Evolutionary conservation across 257 asterid species (phyloP).

Genomic region (Solanum tarijense): DNA sequence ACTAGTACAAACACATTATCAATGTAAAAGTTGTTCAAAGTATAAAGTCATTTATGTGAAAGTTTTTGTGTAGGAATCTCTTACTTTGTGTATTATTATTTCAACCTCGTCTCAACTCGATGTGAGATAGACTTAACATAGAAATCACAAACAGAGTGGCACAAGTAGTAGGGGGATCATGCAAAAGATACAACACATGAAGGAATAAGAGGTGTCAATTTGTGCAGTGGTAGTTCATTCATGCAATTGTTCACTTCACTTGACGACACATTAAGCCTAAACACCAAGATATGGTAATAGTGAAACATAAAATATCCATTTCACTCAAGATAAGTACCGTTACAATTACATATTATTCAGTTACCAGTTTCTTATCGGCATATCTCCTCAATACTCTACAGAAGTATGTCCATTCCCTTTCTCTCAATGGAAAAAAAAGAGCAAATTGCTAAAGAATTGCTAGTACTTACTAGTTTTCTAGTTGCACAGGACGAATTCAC

Average conservation of each 20-base stretch:
- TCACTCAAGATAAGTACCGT: not conserved
- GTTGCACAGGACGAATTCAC: not conserved
- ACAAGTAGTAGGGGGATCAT: not conserved
- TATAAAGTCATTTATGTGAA: not conserved
- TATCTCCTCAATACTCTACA: not conserved
- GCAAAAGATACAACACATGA: not conserved
- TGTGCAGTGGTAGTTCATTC: not conserved
- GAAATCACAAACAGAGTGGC: not conserved
- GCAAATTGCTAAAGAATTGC: not conserved
- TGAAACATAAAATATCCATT: not conserved
- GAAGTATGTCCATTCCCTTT: not conserved
- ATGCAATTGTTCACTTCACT: not conserved
- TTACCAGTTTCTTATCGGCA: not conserved
- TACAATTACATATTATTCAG: not conserved
- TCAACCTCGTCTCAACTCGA: not conserved
- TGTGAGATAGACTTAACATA: not conserved
- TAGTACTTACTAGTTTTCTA: not conserved
- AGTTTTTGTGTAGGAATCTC: not conserved
- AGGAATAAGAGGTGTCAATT: not conserved
- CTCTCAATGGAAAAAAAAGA: not conserved
- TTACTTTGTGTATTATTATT: not conserved
- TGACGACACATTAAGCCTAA: not conserved
- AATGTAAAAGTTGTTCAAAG: not conserved
- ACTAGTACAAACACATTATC: not conserved
- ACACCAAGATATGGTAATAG: not conserved